Conservation (phyloP, 2,329 filamentous ascomycete genomes). For the Alternaria novae-zelandiae region DNA sequence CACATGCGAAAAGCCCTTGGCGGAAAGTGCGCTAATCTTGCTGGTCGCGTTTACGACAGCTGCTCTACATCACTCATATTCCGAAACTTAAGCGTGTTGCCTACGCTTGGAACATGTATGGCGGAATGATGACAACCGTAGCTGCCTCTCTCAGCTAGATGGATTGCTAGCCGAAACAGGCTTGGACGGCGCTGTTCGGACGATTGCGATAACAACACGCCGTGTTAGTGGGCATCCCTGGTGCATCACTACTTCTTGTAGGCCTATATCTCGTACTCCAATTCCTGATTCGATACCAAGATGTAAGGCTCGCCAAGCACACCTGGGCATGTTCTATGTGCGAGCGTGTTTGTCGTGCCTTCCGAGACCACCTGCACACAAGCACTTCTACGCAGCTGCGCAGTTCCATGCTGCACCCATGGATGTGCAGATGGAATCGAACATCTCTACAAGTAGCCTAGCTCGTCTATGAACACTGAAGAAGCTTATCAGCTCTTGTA, state of each 20-base stretch:
- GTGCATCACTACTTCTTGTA: neutral
- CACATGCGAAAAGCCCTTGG: neutral
- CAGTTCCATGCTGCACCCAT: neutral
- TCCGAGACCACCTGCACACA: neutral
- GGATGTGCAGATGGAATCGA: neutral
- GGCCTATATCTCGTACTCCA: neutral
- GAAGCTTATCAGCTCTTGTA: constrained; percentile 11
- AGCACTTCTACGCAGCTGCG: neutral
- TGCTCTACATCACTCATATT: neutral
- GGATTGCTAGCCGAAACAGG: neutral
- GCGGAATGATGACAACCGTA: neutral
- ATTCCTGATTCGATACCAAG: neutral
- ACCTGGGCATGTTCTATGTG: neutral
- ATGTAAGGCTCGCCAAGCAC: neutral
- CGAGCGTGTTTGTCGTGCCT: neutral
- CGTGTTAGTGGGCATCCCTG: constrained; percentile 15
- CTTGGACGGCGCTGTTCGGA: constrained; percentile 3
- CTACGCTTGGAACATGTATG: neutral
- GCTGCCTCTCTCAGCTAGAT: neutral
- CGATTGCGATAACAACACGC: constrained; percentile 21
- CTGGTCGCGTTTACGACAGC: neutral
- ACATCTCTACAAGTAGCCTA: neutral
- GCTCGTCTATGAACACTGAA: neutral
- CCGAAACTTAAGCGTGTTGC: neutral
- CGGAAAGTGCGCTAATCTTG: neutral